Evolutionary conservation across 2,329 filamentous ascomycete genomes (phyloP), one percentile per base, ranked within the genome.

Genomic region (Pseudocercospora ulei): DNA sequence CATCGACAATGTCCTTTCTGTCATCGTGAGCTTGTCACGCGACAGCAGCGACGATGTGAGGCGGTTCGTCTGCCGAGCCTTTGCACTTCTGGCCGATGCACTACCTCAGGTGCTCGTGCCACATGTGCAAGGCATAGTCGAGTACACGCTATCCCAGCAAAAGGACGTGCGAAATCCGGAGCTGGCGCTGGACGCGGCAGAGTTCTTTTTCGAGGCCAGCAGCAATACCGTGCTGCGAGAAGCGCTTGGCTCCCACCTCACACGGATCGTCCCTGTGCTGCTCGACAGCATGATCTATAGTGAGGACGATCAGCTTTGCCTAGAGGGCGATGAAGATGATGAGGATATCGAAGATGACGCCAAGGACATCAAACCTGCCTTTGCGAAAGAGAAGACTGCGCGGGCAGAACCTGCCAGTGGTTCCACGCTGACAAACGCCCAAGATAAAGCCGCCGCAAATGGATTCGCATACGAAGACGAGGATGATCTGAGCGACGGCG

Each of bases 241-340:
- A 50, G 73, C 76, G 0, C 68, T 98, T 29, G 77, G 73, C 5
- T 86, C 86, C 0, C 83, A 83, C 57, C 74, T 96, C 39, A 64
- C 73, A 49, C 83, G 82, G 60, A 88, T 96, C 48, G 80, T 98
- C 18, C 90, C 90, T 0, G 82, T 95, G 1, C 67, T 98, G 35
- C 72, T 98, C 5, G 78, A 90, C 50, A 92, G 84, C 58, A 98
- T 98, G 88, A 78, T 96, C 1, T 98, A 96, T 61, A 83, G 82
- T 54, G 84, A 90, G 48, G 90, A 98, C 52, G 90, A 96, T 50
- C 90, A 94, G 52, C 72, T 83, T 20, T 70, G 86, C 35, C 68
- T 96, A 5, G 86, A 87, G 46, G 82, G 78, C 6, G 85, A 85
- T 46, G 62, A 63, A 31, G 83, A 80, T 12, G 54, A 55, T 30